Evolutionary conservation across 2,329 filamentous ascomycete genomes (phyloP), one percentile per base, ranked within the genome.

Genomic region (Cercospora sp.): DNA sequence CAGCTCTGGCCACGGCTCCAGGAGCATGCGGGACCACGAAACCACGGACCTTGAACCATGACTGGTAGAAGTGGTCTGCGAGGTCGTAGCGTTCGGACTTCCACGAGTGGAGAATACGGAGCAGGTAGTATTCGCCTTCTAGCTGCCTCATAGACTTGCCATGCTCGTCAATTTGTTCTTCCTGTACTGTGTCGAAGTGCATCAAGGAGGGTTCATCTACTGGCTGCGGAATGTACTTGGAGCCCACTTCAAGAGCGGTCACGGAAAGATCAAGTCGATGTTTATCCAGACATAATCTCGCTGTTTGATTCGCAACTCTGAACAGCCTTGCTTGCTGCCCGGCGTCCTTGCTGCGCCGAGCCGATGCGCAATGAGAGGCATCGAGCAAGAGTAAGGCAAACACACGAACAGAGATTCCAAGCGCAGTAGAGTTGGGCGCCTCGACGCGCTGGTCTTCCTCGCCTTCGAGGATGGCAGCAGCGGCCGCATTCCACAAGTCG

Each of bases 21-120:
- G 84, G 78, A 53, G 89, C 84, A 2, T 87, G 76, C n/a, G 9
- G 3, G 0, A 76, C 64, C 63, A 74, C 23, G 74, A 75, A 42
- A 73, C 77, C n/a, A 69, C 80, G 73, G 58, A 87, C 79, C 73
- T 91, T 91, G 39, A 79, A 79, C 63, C 64, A 63, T 16, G 63
- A 58, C 16, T 62, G 66, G 77, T 90, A 94, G 83, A 95, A 88
- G 77, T 92, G 88, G 64, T 96, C 92, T 30, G 92, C 91, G 59
- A 93, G 86, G 66, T 94, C 91, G 13, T 91, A 82, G 48, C 90
- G 87, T 48, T 87, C 84, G 75, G 93, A 89, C 73, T 89, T 88
- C 89, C 90, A 96, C 79, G 93, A 92, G 78, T 95, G 77, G 33
- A 85, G 84, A 42, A 88, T 88, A 33, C 91, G 85, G 67, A 93